Evolutionary conservation across 2,329 filamentous ascomycete genomes (phyloP).

Genomic region (Aspergillus chevalieri): DNA sequence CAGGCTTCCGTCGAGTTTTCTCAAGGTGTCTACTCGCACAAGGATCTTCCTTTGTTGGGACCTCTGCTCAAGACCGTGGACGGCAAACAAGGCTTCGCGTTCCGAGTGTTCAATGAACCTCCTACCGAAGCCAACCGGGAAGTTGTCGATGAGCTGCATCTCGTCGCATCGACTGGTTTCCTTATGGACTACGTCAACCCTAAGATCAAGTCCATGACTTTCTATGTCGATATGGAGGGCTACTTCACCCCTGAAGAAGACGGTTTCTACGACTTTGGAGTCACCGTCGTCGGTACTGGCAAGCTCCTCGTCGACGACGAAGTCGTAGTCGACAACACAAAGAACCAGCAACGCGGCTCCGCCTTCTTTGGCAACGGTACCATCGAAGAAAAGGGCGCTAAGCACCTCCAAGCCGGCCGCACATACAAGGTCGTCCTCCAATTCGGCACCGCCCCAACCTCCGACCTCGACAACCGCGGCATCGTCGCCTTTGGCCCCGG

Average conservation of each 20-base stretch:
- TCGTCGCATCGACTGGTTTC: slow-evolving; percentile 40
- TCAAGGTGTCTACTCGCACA: slow-evolving; percentile 60
- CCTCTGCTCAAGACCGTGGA: slow-evolving; percentile 46
- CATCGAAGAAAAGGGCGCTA: slow-evolving; percentile 55
- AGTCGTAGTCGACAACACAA: slow-evolving; percentile 60
- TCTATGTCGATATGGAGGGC: slow-evolving; percentile 58
- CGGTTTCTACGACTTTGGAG: slow-evolving; percentile 58
- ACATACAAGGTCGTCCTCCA: slow-evolving; percentile 55
- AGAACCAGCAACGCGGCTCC: slow-evolving; percentile 56
- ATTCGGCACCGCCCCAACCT: slow-evolving; percentile 55
- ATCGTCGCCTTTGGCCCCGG: slow-evolving; percentile 52
- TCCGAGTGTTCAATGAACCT: slow-evolving; percentile 58
- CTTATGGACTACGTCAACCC: slow-evolving; percentile 52
- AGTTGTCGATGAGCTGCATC: slow-evolving; percentile 46
- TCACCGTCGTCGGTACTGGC: slow-evolving; percentile 61
- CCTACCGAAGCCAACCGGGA: slow-evolving; percentile 44
- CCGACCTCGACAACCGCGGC: slow-evolving; percentile 47
- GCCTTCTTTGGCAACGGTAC: slow-evolving; percentile 62
- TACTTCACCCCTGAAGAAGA: slow-evolving; percentile 56
- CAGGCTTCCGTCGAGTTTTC: slow-evolving; percentile 43
- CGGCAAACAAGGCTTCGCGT: slow-evolving; percentile 54
- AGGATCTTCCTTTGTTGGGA: slow-evolving; percentile 56
- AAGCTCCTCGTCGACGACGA: slow-evolving; percentile 58
- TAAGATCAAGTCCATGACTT: slow-evolving; percentile 47
- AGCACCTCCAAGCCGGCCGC: slow-evolving; percentile 54